Evolutionary conservation across 192 early-diverging fungal species (phyloP), one percentile per base, ranked within the genome.

Genomic region (Haplosporangium gracile): DNA sequence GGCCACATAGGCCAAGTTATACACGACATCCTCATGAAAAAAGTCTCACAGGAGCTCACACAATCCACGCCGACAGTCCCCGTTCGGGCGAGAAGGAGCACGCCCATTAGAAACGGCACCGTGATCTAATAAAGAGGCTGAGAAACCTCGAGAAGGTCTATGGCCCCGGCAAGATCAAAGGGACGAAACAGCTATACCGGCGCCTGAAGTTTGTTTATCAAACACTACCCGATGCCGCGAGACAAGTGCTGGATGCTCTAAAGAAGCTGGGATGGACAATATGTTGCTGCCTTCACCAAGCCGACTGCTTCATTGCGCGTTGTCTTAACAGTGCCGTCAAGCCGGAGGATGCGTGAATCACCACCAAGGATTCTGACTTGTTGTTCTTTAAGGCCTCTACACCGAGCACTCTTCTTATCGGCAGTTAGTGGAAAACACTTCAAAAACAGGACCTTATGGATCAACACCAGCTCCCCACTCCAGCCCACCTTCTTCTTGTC

Each of bases 331-430:
- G 34, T 13, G 71, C 39, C 13, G 71, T 11, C 26, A 42, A 47
- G 5, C 71, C 71, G 22, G 71, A 26, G 24, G 71, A 73, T 42
- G 26, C 32, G 4, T 45, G 43, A 49, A 26, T 73, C 10, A 73
- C 51, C 71, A 51, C 71, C 71, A 73, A 73, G 71, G 71, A 51
- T 26, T 73, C 71, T 5, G 71, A 73, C 45, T 47, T 73, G 39
- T 26, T 73, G 42, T 45, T 47, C 26, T 73, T 29, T 47, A 26
- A 73, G 43, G 71, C 45, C 20, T 29, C 42, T 47, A 73, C 34
- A 57, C 38, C 73, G 13, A 13, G 57, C 34, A 74, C 73, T 18
- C n/a, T 74, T 26, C 73, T 51, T 36, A 51, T 74, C 18, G 51
- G 51, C 15, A 24, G 11, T 1, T 5, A 26, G 7, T 74, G 73